Evolutionary conservation across 1,284 basidiomycete genomes (phyloP).

Genomic region (Boletellus sp.): DNA sequence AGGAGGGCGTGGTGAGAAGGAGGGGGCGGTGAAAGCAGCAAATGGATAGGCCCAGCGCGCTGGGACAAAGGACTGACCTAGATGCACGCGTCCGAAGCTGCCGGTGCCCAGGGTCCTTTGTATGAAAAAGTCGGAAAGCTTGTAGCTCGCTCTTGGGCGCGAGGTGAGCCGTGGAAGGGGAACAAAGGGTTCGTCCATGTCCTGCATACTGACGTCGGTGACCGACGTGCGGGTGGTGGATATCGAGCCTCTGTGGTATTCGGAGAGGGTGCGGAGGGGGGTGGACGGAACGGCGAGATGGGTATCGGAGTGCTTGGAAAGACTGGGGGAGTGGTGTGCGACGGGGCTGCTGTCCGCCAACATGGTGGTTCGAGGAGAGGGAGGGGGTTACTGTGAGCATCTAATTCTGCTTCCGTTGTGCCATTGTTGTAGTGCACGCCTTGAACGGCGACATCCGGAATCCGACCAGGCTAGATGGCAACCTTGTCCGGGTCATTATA

Average conservation of each 20-base stretch:
- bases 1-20: background rate
- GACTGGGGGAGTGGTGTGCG: background rate
- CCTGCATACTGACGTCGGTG: conserved; percentile 49
- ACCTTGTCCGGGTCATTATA: conserved; percentile 22
- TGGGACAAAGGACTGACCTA: conserved; percentile 54
- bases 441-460: conserved; percentile 17
- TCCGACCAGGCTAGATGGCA: conserved; percentile 10
- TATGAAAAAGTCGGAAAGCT: conserved; percentile 69
- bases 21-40: background rate
- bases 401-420: conserved; percentile 10
- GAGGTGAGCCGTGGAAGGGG: conserved; percentile 24
- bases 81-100: conserved; percentile 92
- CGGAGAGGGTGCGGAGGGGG: conserved; percentile 18
- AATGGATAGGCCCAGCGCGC: background rate
- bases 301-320: conserved; percentile 13
- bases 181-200: conserved; percentile 32
- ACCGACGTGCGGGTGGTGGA: conserved; percentile 59
- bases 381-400: background rate
- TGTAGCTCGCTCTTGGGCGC: conserved; percentile 64
- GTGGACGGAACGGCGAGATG: conserved; percentile 3
- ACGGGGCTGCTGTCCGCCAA: conserved; percentile 24
- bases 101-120: conserved; percentile 86
- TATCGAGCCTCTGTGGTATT: conserved; percentile 54
- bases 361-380: conserved; percentile 17
- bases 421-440: conserved; percentile 16